Evolutionary conservation across 345 rosid genomes (phyloP), one percentile per base, ranked within the genome.

Genomic region (Mercurialis annua): DNA sequence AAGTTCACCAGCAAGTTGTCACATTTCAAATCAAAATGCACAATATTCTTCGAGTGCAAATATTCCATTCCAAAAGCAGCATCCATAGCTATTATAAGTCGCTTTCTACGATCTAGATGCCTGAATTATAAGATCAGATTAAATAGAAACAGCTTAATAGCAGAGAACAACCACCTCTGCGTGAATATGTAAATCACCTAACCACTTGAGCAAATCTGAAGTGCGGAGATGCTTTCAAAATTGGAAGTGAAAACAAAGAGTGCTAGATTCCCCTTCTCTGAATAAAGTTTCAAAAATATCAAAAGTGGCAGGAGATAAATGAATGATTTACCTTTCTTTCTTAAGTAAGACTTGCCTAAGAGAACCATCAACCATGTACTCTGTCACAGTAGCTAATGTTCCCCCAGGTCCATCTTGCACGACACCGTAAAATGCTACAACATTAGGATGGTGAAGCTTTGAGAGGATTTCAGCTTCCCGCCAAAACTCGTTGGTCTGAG

Each of bases 21-120:
- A 70, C 99, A 94, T 78, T 94, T 94, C 77, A 94, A 74, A 85
- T 94, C 98, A 64, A 94, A 94, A 86, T 94, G 99, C 62, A 94
- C 97, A 65, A 94, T 89, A 77, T 91, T 92, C 81, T 94, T 94
- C 38, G 96, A 89, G 66, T 94, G 98, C 73, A 89, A 78, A 85
- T 91, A 94, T 73, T 94, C 98, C 98, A 94, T 94, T 64, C 99
- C 99, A 78, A 94, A 91, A 31, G 98, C 99, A 53, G 98, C 99
- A 81, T 94, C 99, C 98, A 94, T 88, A 62, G 98, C 99, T 72
- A 94, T 89, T 69, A 91, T 84, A 68, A 91, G 94, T 74, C 92
- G 82, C 88, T 91, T 91, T 52, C 92, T 88, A 29, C 83, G 93
- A 82, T 94, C 99, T 53, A 94, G 90, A 66, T 83, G 84, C 84